Evolutionary conservation across 2,329 filamentous ascomycete genomes (phyloP), one percentile per base, ranked within the genome.

Genomic region (Curvularia sp.): DNA sequence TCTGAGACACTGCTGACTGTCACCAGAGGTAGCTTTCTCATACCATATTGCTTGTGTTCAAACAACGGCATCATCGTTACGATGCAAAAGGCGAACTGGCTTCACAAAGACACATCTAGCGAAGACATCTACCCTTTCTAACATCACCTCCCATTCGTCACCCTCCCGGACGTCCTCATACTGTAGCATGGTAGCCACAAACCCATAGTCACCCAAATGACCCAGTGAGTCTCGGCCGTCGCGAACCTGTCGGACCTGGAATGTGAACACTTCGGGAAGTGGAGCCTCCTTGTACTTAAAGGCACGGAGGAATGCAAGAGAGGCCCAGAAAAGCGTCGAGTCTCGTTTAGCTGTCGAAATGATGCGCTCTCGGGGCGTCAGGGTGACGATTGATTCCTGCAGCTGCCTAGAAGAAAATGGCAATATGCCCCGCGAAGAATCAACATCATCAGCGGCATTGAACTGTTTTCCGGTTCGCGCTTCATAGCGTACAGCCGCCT

Each of bases 401-500:
- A 88, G 74, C 15, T 80, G 75, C 1, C 71, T 55, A 15, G 73
- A 71, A 12, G 79, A 78, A 69, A 87, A 87, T 2, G 86, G 84
- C 4, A 87, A 76, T n/a, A 69, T 43, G 5, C 83, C 80, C 6
- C 84, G 77, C 12, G 52, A 10, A 55, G 49, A 61, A 46, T 72
- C 70, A 32, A 55, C 53, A 15, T 19, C 15, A 6, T 59, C 36
- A 3, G 66, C 55, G 5, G 66, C 64, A 47, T 80, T 65, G 23
- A 84, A 75, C n/a, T 68, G 77, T 19, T 73, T 71, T 13, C 80
- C 80, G 4, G 79, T 77, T 28, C 74, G 67, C 10, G 81, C 79
- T 73, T 88, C 86, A 60, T 83, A 80, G 10, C 84, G 83, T 39
- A 89, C 65, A 1, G 84, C 85, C 6, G 86, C 83, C 76, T 88